These are phyloP conservation scores for Vicia villosa DNA, from an alignment of 306 rosid genomes.

Conservation along the genomic window DNA sequence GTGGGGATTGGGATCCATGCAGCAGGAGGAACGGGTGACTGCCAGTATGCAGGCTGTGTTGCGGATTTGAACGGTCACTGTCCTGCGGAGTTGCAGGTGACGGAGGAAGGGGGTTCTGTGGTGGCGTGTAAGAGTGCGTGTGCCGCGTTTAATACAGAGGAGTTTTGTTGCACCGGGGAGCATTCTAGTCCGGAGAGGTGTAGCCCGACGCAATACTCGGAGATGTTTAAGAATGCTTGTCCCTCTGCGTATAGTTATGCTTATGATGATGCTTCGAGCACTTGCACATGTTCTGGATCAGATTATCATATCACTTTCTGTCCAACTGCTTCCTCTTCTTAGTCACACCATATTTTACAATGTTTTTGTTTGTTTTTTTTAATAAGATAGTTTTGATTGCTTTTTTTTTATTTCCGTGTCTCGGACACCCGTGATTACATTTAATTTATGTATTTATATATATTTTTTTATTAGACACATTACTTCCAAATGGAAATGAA, in stretches of 20 bases:
- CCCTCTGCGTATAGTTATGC: conserved; percentile 91
- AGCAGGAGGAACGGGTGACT: conserved; percentile 74
- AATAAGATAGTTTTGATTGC: background rate
- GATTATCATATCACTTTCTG: conserved; percentile 74
- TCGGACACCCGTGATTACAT: too few species aligned
- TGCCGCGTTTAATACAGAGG: conserved; percentile 64
- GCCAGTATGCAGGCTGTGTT: conserved; percentile 84
- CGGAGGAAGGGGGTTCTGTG: conserved; percentile 40
- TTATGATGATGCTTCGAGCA: conserved; percentile 86
- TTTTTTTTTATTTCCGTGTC: background rate
- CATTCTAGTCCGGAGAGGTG: conserved; percentile 78
- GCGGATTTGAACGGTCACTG: conserved; percentile 63
- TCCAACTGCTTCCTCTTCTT: conserved; percentile 40
- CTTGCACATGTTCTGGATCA: conserved; percentile 76
- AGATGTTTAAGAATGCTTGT: conserved; percentile 75
- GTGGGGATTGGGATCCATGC: conserved; percentile 77
- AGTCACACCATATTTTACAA: background rate
- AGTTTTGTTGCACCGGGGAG: conserved; percentile 82
- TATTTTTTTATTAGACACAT: too few species aligned
- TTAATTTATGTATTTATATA: too few species aligned
- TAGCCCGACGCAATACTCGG: conserved; percentile 72
- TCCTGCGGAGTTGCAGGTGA: conserved; percentile 67
- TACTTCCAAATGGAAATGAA: too few species aligned
- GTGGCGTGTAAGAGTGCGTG: conserved; percentile 95
- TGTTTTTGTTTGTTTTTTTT: background rate